Evolutionary conservation across 306 rosid genomes (phyloP).

Genomic region (Phaseolus lunatus): DNA sequence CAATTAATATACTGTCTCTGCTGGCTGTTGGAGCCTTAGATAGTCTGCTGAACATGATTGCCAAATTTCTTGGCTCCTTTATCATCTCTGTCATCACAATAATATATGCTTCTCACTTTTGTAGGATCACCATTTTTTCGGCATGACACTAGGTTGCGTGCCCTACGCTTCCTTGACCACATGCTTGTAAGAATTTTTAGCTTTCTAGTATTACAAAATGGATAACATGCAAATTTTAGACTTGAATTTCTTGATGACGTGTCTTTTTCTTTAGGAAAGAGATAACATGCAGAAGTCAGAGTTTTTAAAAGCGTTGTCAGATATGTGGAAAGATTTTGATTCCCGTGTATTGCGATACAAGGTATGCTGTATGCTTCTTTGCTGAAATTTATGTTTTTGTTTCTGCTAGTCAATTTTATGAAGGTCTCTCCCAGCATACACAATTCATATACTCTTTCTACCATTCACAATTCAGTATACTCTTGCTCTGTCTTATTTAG

Average conservation of each 20-base stretch:
- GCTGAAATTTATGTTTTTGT: slow-evolving; percentile 29
- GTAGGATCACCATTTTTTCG: slow-evolving; percentile 95
- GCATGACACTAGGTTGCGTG: slow-evolving; percentile 96
- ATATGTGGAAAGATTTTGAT: slow-evolving; percentile 99
- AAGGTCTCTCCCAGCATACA: slow-evolving; percentile 25
- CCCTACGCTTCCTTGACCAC: slow-evolving; percentile 98
- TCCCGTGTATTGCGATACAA: slow-evolving; percentile 95
- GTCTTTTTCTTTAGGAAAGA: slow-evolving; percentile 77
- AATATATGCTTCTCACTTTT: slow-evolving; percentile 38
- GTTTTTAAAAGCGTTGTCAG: slow-evolving; percentile 91
- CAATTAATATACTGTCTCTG: slow-evolving; percentile 10
- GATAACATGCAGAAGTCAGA: slow-evolving; percentile 99
- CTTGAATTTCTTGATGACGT: slow-evolving; percentile 32
- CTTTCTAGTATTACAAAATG: slow-evolving; percentile 35
- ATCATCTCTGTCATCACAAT: not conserved
- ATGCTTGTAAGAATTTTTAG: slow-evolving; percentile 82
- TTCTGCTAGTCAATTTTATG: slow-evolving; percentile 35
- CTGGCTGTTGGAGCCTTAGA: slow-evolving; percentile 26
- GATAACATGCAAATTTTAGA: slow-evolving; percentile 35
- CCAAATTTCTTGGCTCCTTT: not conserved
- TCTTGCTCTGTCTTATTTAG: slow-evolving; percentile 3
- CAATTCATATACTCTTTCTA: not conserved
- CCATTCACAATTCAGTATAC: slow-evolving; percentile 5
- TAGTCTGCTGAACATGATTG: slow-evolving; percentile 6
- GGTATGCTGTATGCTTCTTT: slow-evolving; percentile 60